phyloP scores from a whole-genome alignment of 139 green algal species.

The Haematococcus sp. region DNA sequence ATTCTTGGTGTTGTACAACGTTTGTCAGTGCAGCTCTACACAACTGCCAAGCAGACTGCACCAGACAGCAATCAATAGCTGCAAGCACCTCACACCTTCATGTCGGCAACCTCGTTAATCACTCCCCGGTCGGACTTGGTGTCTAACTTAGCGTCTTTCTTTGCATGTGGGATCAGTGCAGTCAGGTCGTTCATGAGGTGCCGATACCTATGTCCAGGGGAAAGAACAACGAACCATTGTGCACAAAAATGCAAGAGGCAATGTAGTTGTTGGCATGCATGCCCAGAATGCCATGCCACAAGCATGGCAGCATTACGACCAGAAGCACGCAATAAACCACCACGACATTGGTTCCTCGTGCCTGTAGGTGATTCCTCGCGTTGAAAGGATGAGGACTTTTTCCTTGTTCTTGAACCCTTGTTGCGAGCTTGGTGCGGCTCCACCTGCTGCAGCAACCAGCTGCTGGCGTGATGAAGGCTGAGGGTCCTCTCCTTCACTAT shows the following conservation, averaged over 20 bases:
- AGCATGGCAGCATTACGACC: not conserved
- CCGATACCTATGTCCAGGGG: slow-evolving; percentile 64
- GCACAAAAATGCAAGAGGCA: not conserved
- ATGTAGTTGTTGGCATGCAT: slow-evolving; percentile 1
- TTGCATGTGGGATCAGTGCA: slow-evolving; percentile 89
- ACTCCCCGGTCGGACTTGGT: slow-evolving; percentile 84
- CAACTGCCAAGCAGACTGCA: too few species aligned
- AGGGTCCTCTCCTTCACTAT: not conserved
- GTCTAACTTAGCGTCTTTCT: slow-evolving; percentile 97
- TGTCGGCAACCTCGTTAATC: slow-evolving; percentile 94
- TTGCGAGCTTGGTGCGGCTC: not conserved
- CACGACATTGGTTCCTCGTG: too few species aligned
- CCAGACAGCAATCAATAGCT: too few species aligned
- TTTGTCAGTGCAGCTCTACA: too few species aligned
- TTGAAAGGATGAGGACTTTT: slow-evolving; percentile 84
- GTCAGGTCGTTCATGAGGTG: slow-evolving; percentile 89
- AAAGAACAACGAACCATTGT: not conserved
- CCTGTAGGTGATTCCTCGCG: slow-evolving; percentile 72
- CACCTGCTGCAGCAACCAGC: slow-evolving; percentile 3
- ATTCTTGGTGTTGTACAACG: too few species aligned
- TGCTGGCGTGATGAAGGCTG: slow-evolving; percentile 2
- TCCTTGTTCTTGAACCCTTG: slow-evolving; percentile 79
- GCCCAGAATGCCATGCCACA: not conserved
- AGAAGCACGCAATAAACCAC: too few species aligned
- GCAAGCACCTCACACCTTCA: slow-evolving; percentile 59